A percentile compares a stretch with the other conserved stretches of the same genome.
phyloP scores from a whole-genome alignment of 495 filamentous ascomycete species.

The Hyaloscypha hepaticicola region DNA sequence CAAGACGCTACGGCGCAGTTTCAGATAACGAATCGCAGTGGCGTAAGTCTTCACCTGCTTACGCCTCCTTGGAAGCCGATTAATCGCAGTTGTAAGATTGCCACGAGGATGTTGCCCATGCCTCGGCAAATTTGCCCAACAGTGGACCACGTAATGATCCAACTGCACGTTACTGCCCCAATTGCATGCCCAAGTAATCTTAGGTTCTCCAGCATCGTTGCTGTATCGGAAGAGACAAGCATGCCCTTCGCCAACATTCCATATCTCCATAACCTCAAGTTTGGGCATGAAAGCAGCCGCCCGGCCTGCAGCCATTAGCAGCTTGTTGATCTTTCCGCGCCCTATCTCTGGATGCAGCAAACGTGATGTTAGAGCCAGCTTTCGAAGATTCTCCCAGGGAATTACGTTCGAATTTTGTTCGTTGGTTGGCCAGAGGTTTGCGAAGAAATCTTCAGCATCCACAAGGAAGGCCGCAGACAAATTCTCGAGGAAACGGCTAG shows the following conservation, averaged over 20 bases:
- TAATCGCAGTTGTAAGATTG: conserved; percentile 22
- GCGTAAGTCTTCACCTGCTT: conserved; percentile 24
- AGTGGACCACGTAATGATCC: conserved; percentile 20
- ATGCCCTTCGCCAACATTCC: conserved; percentile 25
- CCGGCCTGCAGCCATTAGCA: conserved; percentile 22
- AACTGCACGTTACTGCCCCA: conserved; percentile 18
- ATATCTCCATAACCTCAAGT: conserved; percentile 31
- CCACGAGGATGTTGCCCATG: conserved; percentile 21
- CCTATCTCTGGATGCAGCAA: conserved; percentile 18
- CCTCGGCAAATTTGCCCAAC: conserved; percentile 24
- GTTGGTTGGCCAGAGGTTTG: conserved; percentile 20
- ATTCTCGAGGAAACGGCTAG: conserved; percentile 27
- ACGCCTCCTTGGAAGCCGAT: conserved; percentile 13
- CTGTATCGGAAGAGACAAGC: conserved; percentile 27
- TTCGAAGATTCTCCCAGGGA: conserved; percentile 24
- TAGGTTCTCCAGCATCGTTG: conserved; percentile 21
- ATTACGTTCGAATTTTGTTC: conserved; percentile 17
- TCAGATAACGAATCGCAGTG: conserved; percentile 18
- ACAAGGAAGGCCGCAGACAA: conserved; percentile 29
- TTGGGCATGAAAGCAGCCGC: conserved; percentile 25
- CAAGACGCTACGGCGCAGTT: conserved; percentile 22
- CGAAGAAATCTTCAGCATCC: conserved; percentile 30
- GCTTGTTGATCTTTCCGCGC: conserved; percentile 7
- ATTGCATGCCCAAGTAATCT: conserved; percentile 23
- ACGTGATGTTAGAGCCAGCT: conserved; percentile 25